These are phyloP conservation scores for Phytopythium boreale DNA, from an alignment of 352 stramenopile genomes.

Conservation along the genomic window DNA sequence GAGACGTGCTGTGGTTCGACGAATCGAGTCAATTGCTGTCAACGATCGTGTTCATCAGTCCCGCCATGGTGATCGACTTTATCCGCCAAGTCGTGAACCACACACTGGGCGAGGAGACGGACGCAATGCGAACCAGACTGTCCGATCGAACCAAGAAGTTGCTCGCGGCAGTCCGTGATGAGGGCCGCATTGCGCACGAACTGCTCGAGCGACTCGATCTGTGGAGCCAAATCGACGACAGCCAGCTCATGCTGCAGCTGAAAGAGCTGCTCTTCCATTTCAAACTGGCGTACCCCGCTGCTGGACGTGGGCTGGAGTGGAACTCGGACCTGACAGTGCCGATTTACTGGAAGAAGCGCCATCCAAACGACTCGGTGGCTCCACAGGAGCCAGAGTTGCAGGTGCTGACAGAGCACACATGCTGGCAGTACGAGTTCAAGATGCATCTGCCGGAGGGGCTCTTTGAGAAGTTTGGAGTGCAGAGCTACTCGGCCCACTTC, in stretches of 20 bases:
- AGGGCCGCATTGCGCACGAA: conserved; percentile 8
- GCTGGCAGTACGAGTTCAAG: too few relatives aligned
- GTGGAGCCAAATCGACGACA: conserved; percentile 6
- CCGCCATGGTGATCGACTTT: conserved; percentile 15
- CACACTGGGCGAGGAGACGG: conserved; percentile 2
- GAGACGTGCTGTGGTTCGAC: conserved; percentile 18
- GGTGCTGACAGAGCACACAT: too few relatives aligned
- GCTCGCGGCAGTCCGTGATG: too few relatives aligned
- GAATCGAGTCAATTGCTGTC: background rate
- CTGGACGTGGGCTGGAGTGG: background rate
- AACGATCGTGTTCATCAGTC: conserved; percentile 10
- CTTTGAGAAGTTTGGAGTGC: too few relatives aligned
- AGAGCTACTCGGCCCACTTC: too few relatives aligned
- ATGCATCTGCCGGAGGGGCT: too few relatives aligned
- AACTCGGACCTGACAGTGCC: conserved; percentile 15
- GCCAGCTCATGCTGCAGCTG: conserved; percentile 5
- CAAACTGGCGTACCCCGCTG: conserved; percentile 12
- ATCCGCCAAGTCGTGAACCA: conserved; percentile 17
- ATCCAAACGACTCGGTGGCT: too few relatives aligned
- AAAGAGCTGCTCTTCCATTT: conserved; percentile 13
- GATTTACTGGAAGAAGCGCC: conserved; percentile 10
- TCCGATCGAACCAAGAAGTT: background rate
- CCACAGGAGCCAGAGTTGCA: too few relatives aligned
- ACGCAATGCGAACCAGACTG: too few relatives aligned
- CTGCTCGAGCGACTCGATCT: conserved; percentile 7